phyloP scores from a whole-genome alignment of 768 basidiomycete species.

The Lepiota brunneoincarnata region DNA sequence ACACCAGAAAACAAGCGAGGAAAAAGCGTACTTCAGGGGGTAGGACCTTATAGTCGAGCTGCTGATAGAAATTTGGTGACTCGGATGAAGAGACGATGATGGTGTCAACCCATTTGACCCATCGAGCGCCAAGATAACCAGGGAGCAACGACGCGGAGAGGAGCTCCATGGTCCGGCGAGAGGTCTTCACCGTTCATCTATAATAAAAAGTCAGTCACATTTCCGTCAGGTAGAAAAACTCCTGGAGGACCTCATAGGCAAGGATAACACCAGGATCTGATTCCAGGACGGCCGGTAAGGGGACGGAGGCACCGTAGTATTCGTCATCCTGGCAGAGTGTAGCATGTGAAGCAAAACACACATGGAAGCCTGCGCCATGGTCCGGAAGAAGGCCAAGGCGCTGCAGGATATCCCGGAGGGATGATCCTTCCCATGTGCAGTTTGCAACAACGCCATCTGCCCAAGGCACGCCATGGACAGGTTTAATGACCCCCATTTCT shows the following conservation, averaged over 20 bases:
- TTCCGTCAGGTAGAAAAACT: background rate
- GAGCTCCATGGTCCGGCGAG: constrained; percentile 60
- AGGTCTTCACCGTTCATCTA: constrained; percentile 67
- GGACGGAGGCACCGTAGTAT: constrained; percentile 64
- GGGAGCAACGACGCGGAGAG: constrained; percentile 65
- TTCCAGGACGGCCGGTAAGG: constrained; percentile 47
- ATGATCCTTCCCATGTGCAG: constrained; percentile 62
- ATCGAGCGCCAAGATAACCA: constrained; percentile 67
- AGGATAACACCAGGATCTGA: constrained; percentile 51
- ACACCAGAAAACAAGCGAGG: background rate
- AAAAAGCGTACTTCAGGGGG: constrained; percentile 41
- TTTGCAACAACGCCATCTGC: constrained; percentile 70
- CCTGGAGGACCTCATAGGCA: constrained; percentile 52
- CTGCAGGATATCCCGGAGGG: constrained; percentile 54
- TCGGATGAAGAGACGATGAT: constrained; percentile 52
- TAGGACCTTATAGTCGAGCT: constrained; percentile 66
- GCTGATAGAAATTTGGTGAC: constrained; percentile 70
- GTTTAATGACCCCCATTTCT: constrained; percentile 58
- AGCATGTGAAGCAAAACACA: constrained; percentile 59
- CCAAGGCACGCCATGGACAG: constrained; percentile 62
- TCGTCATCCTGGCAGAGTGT: constrained; percentile 60
- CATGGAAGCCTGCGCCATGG: constrained; percentile 36
- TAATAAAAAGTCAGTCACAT: constrained; percentile 6
- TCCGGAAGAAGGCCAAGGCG: constrained; percentile 34
- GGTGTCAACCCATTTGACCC: constrained; percentile 75